Conservation (phyloP, 805 yeast species). For the Tanozyma kutaoensis region DNA sequence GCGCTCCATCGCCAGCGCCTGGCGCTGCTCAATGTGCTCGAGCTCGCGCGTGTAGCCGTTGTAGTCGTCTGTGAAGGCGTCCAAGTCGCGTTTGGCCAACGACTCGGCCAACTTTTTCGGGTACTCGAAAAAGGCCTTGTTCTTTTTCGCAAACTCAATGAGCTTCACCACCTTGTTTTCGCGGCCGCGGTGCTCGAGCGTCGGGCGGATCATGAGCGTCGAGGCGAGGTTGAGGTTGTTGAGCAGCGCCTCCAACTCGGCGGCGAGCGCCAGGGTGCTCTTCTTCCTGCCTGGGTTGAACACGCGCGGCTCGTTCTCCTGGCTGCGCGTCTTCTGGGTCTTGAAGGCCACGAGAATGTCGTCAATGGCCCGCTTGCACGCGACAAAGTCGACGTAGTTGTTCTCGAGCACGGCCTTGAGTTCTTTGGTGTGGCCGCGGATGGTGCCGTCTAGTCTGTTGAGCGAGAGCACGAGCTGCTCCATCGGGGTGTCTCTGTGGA, state of each 20-base stretch:
- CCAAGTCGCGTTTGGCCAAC: slow-evolving; percentile 18
- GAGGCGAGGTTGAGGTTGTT: slow-evolving; percentile 24
- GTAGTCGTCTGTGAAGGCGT: slow-evolving; percentile 21
- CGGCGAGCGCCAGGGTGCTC: slow-evolving; percentile 12
- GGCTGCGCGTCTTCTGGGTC: slow-evolving; percentile 19
- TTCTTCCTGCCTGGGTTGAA: slow-evolving; percentile 19
- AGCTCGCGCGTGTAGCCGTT: slow-evolving; percentile 15
- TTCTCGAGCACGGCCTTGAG: slow-evolving; percentile 22
- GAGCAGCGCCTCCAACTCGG: slow-evolving; percentile 24
- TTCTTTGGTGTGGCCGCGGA: slow-evolving; percentile 20
- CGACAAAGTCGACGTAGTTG: slow-evolving; percentile 20
- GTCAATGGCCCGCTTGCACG: slow-evolving; percentile 26
- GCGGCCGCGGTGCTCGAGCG: slow-evolving; percentile 21
- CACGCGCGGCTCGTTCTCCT: slow-evolving; percentile 21
- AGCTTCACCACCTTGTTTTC: slow-evolving; percentile 18
- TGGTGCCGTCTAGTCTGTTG: slow-evolving; percentile 17
- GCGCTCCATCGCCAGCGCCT: slow-evolving; percentile 3
- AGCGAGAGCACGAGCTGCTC: slow-evolving; percentile 17
- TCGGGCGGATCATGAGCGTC: slow-evolving; percentile 25
- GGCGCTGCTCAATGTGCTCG: slow-evolving; percentile 6
- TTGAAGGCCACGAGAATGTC: slow-evolving; percentile 20
- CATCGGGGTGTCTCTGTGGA: slow-evolving; percentile 24
- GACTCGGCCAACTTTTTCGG: slow-evolving; percentile 17
- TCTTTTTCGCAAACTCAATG: slow-evolving; percentile 19
- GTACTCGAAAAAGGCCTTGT: slow-evolving; percentile 22